Evolutionary conservation across 2,329 filamentous ascomycete species (phyloP).

Genomic region (Orbilia ellipsospora): DNA sequence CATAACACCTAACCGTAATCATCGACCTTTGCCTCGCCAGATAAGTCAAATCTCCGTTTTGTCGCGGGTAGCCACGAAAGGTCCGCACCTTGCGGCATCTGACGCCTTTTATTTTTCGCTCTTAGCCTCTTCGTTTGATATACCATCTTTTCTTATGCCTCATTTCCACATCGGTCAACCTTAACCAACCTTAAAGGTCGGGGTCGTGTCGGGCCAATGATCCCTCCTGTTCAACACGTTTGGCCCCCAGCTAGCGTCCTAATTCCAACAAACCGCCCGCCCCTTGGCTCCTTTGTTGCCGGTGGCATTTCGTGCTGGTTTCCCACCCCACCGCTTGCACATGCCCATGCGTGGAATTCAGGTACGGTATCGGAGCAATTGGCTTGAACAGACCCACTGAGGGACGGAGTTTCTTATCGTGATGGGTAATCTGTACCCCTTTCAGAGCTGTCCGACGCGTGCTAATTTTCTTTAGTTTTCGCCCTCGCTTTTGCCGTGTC

Average conservation of each 20-base stretch:
- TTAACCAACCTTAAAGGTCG: neutral
- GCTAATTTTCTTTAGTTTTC: constrained; percentile 1
- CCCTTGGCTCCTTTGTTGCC: constrained; percentile 16
- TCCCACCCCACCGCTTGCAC: constrained; percentile 30
- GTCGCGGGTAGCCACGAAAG: constrained; percentile 29
- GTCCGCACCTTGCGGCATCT: constrained; percentile 32
- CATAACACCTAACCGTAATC: constrained; percentile 24
- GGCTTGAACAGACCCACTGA: constrained; percentile 27
- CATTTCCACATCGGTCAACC: constrained; percentile 8
- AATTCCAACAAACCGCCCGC: constrained; percentile 16
- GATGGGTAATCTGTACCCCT: constrained; percentile 38
- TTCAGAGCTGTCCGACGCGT: constrained; percentile 38
- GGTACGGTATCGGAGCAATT: constrained; percentile 43
- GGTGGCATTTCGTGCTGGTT: neutral
- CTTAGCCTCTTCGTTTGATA: neutral
- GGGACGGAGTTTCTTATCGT: constrained; percentile 31
- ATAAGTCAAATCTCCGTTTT: constrained; percentile 47
- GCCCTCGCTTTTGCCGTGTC: constrained; percentile 6
- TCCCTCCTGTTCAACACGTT: neutral
- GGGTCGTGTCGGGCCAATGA: no score
- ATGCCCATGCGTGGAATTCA: constrained; percentile 43
- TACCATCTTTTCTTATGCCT: neutral
- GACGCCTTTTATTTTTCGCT: constrained; percentile 13
- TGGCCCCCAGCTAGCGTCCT: no score
- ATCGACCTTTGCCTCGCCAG: constrained; percentile 30